Percentiles rank a stretch among this genome's conserved stretches.
phyloP scores from a whole-genome alignment of 2,329 filamentous ascomycete species.

The Stagonosporopsis cucurbitacearum region DNA sequence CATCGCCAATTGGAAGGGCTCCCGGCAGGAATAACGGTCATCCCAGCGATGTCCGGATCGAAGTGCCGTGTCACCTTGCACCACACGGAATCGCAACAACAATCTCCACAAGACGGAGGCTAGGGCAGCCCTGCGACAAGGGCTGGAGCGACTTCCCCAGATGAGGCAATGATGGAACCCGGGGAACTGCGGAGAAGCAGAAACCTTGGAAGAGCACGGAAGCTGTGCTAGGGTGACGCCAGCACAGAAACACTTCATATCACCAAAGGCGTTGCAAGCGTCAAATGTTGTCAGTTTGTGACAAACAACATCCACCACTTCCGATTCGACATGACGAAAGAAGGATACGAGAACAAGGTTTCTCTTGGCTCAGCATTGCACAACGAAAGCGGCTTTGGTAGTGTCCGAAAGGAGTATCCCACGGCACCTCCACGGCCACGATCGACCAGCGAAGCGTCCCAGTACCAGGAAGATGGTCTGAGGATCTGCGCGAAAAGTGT shows the following conservation, averaged over 20 bases:
- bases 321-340: slow-evolving; percentile 28
- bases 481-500: slow-evolving; percentile 23
- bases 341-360: slow-evolving; percentile 25
- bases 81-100: neutral
- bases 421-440: slow-evolving; percentile 4
- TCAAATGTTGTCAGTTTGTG: neutral
- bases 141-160: slow-evolving; percentile 31
- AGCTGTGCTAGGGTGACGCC: slow-evolving; percentile 4
- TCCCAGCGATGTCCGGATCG: slow-evolving; percentile 1
- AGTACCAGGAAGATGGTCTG: slow-evolving; percentile 25
- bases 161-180: slow-evolving; percentile 22
- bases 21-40: neutral
- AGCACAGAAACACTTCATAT: slow-evolving; percentile 21
- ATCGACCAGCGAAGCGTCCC: slow-evolving; percentile 4
- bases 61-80: slow-evolving; percentile 3
- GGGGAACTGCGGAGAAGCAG: slow-evolving; percentile 29
- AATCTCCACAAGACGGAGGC: slow-evolving; percentile 4
- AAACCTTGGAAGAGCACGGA: slow-evolving; percentile 13
- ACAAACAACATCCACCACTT: slow-evolving; percentile 24
- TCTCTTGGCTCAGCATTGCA: slow-evolving; percentile 30
- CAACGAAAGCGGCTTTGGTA: slow-evolving; percentile 22
- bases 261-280: slow-evolving; percentile 4
- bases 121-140: slow-evolving; percentile 17
- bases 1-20: slow-evolving; percentile 4
- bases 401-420: slow-evolving; percentile 9